Evolutionary conservation across 352 stramenopile species (phyloP), one percentile per base, ranked within the genome.

Genomic region (Phytophthora parvispora): DNA sequence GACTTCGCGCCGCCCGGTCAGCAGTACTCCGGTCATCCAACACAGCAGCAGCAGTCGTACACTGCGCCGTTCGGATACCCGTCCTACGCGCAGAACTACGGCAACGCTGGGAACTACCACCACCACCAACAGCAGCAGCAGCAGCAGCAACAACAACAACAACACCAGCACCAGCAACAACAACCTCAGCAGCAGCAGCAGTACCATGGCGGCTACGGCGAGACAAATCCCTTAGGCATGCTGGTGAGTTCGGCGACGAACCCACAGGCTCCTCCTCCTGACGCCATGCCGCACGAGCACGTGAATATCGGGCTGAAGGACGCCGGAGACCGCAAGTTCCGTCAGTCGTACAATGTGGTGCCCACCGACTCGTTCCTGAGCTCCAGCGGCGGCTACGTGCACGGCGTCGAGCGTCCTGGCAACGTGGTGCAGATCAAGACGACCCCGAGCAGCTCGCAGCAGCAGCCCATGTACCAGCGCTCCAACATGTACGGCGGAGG

Each of bases 181-280:
- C 72, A 67, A 48, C 51, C 67, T 27, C 55, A 60, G 40, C 70
- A 72, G 32, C 74, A 83, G 22, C 78, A 78, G 27, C 69, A 78
- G 22, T 80, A 76, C 34, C 64, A 77, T 65, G 66, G 61, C 32
- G 64, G 47, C 31, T 80, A 83, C 32, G 59, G 70, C 15, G 67
- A 81, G 22, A 58, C 66, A 29, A 84, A 84, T 59, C 62, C 81
- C 13, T 69, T 89, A 18, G 81, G 81, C 1, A 87, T 87, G 77
- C 53, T 89, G 24, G 81, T 89, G 58, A 87, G 74, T 47, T 89
- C 81, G 1, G 78, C 81, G 28, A 89, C 81, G 48, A 83, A 86
- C 29, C 36, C 64, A 27, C 74, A 78, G 32, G 60, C 64, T 4
- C 64, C 78, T 38, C 70, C 67, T 43, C 16, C 36, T 13, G 73